Percentiles rank a stretch among this genome's conserved stretches.
Evolutionary conservation across 2,329 filamentous ascomycete genomes (phyloP).

Genomic region (Beauveria caledonica): DNA sequence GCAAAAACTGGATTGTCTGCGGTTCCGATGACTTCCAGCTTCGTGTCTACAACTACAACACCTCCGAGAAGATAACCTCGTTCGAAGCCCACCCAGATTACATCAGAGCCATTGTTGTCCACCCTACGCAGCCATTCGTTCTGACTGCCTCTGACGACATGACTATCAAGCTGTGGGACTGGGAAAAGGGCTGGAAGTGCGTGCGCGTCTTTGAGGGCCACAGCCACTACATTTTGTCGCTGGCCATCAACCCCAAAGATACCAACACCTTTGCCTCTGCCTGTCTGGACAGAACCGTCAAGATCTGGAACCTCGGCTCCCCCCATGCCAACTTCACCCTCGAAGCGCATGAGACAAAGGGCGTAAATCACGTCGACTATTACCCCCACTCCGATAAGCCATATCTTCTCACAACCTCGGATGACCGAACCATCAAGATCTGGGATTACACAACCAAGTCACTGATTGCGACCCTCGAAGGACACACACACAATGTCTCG

Average conservation of each 20-base stretch:
- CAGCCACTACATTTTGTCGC: conserved; percentile 91
- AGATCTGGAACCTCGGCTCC: conserved; percentile 94
- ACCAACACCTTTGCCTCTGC: conserved; percentile 88
- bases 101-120: conserved; percentile 91
- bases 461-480: conserved; percentile 90
- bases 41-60: conserved; percentile 98
- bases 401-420: conserved; percentile 92
- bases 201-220: conserved; percentile 96
- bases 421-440: conserved; percentile 93
- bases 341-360: conserved; percentile 94
- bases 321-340: conserved; percentile 93
- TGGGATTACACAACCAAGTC: conserved; percentile 99
- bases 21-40: conserved; percentile 86
- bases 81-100: conserved; percentile 99
- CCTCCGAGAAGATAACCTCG: conserved; percentile 92
- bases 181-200: conserved; percentile 98
- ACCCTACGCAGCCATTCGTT: conserved; percentile 91
- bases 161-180: conserved; percentile 98
- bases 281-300: conserved; percentile 92
- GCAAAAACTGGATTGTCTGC: conserved; percentile 99
- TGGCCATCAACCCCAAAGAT: conserved; percentile 96
- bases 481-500: conserved; percentile 95
- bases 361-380: conserved; percentile 96
- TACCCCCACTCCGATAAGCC: conserved; percentile 66
- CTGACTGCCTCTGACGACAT: conserved; percentile 96